Evolutionary conservation across 768 basidiomycete genomes (phyloP).

Genomic region (Tricholoma flavovirens): DNA sequence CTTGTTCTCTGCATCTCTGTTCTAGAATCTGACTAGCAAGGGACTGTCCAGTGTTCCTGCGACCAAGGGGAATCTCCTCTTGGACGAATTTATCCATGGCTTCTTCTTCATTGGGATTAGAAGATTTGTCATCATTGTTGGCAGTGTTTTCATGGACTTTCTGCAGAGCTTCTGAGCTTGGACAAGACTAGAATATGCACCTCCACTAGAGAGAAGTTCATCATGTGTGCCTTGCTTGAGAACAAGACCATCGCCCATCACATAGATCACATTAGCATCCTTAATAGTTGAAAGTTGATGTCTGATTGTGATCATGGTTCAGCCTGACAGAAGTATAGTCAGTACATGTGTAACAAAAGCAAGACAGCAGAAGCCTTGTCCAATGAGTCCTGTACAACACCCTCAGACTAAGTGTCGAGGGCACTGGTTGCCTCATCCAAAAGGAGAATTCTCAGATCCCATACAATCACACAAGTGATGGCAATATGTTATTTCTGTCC

Average conservation of each 20-base stretch:
- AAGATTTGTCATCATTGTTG: conserved; percentile 21
- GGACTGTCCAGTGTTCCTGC: conserved; percentile 56
- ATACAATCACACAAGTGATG: conserved; percentile 86
- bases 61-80: conserved; percentile 59
- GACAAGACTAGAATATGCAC: conserved; percentile 73
- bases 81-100: conserved; percentile 49
- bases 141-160: conserved; percentile 23
- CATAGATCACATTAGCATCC: conserved; percentile 77
- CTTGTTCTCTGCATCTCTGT: conserved; percentile 35
- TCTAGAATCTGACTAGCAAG: conserved; percentile 64
- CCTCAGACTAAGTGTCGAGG: conserved; percentile 84
- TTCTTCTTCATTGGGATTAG: conserved; percentile 26
- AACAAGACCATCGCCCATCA: conserved; percentile 84
- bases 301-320: conserved; percentile 78
- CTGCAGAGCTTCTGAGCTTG: conserved; percentile 76
- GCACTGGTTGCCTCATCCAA: conserved; percentile 88
- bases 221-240: conserved; percentile 77
- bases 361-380: conserved; percentile 85
- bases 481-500: conserved; percentile 89
- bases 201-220: conserved; percentile 53
- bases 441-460: conserved; percentile 80
- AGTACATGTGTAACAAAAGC: too few species aligned
- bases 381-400: conserved; percentile 84
- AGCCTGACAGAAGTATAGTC: too few species aligned
- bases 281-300: conserved; percentile 81